Evolutionary conservation across 164 flowering plant genomes (phyloP), one percentile per base, ranked within the genome.

Genomic region (Annona cherimola): DNA sequence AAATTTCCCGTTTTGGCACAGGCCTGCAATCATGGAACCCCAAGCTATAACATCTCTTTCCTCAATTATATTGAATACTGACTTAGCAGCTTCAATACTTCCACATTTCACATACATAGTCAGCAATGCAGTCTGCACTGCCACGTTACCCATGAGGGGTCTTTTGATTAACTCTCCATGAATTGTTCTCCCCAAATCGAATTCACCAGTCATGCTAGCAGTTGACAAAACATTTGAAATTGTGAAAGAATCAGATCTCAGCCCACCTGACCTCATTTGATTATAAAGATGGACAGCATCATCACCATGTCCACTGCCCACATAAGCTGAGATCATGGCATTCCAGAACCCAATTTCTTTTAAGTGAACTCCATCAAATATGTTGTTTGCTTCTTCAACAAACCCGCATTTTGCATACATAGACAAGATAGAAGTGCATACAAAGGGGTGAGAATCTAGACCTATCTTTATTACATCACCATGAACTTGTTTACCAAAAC

Each of bases 51-150:
- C 43, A 75, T 88, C 92, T 76, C 73, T 83, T 66, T 80, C 82
- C 61, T 77, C 61, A 61, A 84, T 81, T 43, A 61, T 19, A 42
- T 18, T 16, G 55, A 86, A 85, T 77, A 88, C 76, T 39, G 64
- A 77, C 55, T 62, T 8, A 45, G 92, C 89, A 42, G 83, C 86
- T 60, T 75, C 79, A 11, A 72, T 57, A 20, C 46, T 46, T 44
- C 84, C 84, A 79, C 79, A 85, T 62, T 83, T 86, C 0, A 79
- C 82, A 77, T 88, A 88, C 87, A 86, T 81, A 4, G 87, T 85
- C 77, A 86, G 42, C 11, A 88, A 68, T 0, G 88, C 82, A 74
- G 83, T 88, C 73, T 86, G 79, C 63, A 84, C 78, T 63, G 83
- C 75, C 71, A 76, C 35, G 73, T 69, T 77, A 67, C 54, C 54